These are phyloP conservation scores for Microcyclospora tardicrescens DNA, from an alignment of 2,329 filamentous ascomycete genomes.

Conservation along the genomic window DNA sequence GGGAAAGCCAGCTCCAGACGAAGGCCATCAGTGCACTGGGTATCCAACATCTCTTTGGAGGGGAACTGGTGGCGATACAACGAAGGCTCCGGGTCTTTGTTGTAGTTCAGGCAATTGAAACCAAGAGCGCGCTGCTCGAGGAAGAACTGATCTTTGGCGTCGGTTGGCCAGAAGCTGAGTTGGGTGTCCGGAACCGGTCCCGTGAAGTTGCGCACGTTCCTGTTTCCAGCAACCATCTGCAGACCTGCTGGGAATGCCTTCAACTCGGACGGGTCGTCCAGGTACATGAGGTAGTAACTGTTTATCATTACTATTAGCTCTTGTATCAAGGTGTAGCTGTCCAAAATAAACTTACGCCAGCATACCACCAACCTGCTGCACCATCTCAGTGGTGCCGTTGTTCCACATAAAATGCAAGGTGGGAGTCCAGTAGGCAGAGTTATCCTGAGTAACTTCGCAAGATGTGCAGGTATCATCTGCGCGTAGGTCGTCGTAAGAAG, in stretches of 20 bases:
- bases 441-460: constrained; percentile 66
- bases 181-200: constrained; percentile 53
- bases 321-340: constrained; percentile 1
- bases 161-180: constrained; percentile 56
- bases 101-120: constrained; percentile 91
- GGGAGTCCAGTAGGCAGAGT: constrained; percentile 77
- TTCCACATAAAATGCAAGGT: constrained; percentile 61
- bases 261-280: constrained; percentile 39
- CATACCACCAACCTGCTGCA: constrained; percentile 68
- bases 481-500: constrained; percentile 45
- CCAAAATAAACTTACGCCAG: constrained; percentile 52
- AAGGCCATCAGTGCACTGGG: constrained; percentile 67
- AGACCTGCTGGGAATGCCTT: constrained; percentile 64
- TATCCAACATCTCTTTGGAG: constrained; percentile 65
- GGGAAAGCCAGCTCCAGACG: constrained; percentile 80
- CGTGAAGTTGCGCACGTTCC: constrained; percentile 53
- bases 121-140: constrained; percentile 72
- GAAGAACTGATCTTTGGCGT: constrained; percentile 55
- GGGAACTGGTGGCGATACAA: constrained; percentile 74
- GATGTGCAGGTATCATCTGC: constrained; percentile 56
- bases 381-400: constrained; percentile 54
- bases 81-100: constrained; percentile 50
- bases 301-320: background rate
- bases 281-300: constrained; percentile 75
- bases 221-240: constrained; percentile 69